phyloP scores from a whole-genome alignment of 768 basidiomycete species.

The Nidularia pulvinata region DNA sequence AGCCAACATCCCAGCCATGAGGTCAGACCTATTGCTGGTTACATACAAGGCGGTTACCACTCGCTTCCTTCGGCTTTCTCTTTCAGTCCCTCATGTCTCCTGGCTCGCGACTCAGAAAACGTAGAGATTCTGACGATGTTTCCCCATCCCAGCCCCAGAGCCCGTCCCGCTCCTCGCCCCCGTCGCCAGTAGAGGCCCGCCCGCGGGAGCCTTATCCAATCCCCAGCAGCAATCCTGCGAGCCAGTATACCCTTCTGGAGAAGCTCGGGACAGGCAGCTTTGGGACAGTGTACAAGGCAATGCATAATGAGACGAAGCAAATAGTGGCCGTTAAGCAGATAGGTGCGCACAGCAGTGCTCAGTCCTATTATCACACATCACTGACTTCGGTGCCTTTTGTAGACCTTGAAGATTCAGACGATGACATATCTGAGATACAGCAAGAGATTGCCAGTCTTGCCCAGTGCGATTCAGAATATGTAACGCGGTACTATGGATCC shows the following conservation, averaged over 20 bases:
- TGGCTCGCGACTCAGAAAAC: conserved; percentile 41
- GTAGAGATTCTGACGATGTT: conserved; percentile 34
- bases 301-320: conserved; percentile 92
- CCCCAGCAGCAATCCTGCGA: conserved; percentile 80
- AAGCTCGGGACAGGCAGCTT: conserved; percentile 98
- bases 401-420: conserved; percentile 98
- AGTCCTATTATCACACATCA: neutral
- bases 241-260: conserved; percentile 90
- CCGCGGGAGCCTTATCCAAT: conserved; percentile 64
- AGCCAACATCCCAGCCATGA: conserved; percentile 5
- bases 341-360: conserved; percentile 48
- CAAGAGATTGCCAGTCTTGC: conserved; percentile 97
- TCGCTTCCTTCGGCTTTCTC: neutral
- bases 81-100: conserved; percentile 34
- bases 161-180: conserved; percentile 44
- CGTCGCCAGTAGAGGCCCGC: conserved; percentile 45
- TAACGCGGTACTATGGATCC: conserved; percentile 95
- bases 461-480: conserved; percentile 95
- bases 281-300: conserved; percentile 96
- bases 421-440: conserved; percentile 98
- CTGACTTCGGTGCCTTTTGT: neutral
- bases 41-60: neutral
- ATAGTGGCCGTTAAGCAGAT: conserved; percentile 99
- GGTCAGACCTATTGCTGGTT: conserved; percentile 3
- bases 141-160: conserved; percentile 35